Evolutionary conservation across 345 rosid species (phyloP).

Genomic region (Lumnitzera racemosa): DNA sequence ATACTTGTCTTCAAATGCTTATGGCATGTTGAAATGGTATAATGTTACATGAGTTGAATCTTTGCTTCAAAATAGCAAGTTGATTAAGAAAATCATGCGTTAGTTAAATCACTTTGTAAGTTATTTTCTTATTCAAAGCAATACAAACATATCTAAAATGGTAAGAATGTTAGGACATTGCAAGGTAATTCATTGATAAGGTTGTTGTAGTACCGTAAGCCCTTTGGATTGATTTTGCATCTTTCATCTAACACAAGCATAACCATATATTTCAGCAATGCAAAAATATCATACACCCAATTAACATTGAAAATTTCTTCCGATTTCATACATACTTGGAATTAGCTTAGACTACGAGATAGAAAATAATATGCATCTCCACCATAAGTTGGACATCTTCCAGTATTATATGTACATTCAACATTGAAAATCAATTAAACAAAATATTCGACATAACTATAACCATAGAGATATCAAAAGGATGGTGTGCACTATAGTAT

Average conservation of each 20-base stretch:
- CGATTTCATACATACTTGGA: constrained; percentile 14
- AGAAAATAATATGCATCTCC: constrained; percentile 27
- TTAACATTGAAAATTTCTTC: neutral
- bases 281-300: neutral
- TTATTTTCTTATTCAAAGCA: neutral
- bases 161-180: constrained; percentile 4
- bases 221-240: constrained; percentile 17
- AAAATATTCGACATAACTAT: no score
- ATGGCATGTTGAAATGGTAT: constrained; percentile 31
- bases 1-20: constrained; percentile 38
- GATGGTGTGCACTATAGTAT: neutral
- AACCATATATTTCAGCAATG: neutral
- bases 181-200: constrained; percentile 19
- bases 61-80: constrained; percentile 14
- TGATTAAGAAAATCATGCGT: neutral
- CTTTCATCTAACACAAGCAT: constrained; percentile 14
- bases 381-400: constrained; percentile 26
- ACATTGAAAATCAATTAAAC: no score
- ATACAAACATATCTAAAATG: neutral
- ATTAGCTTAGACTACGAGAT: constrained; percentile 32
- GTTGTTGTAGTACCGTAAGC: constrained; percentile 18
- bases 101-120: neutral
- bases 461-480: no score
- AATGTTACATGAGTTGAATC: constrained; percentile 36
- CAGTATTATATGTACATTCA: constrained; percentile 1